A percentile compares a stretch with the other conserved stretches of the same genome.
phyloP scores from a whole-genome alignment of 2,329 filamentous ascomycete species.

The Scytalidium sp. region DNA sequence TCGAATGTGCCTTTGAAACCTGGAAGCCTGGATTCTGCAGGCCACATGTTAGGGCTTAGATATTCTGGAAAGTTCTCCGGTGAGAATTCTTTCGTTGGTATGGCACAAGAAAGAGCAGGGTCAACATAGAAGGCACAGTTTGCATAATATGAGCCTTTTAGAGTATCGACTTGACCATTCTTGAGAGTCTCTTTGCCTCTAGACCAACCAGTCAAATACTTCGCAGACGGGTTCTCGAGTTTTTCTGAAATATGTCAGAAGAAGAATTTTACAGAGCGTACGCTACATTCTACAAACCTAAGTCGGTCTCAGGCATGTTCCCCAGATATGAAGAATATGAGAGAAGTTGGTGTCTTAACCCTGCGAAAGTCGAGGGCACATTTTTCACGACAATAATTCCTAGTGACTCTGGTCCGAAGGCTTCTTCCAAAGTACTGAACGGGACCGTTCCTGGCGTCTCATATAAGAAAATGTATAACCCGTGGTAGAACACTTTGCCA shows the following conservation, averaged over 20 bases:
- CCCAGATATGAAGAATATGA: slow-evolving; percentile 89
- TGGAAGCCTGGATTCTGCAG: slow-evolving; percentile 62
- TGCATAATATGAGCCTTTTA: slow-evolving; percentile 82
- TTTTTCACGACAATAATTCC: slow-evolving; percentile 94
- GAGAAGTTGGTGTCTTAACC: slow-evolving; percentile 70
- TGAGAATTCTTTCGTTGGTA: slow-evolving; percentile 56
- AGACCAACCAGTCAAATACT: slow-evolving; percentile 73
- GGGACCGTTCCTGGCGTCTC: slow-evolving; percentile 67
- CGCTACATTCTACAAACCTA: slow-evolving; percentile 50
- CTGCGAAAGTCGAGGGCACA: slow-evolving; percentile 67
- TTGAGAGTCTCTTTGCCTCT: slow-evolving; percentile 79
- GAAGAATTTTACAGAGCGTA: neutral
- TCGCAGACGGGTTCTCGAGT: slow-evolving; percentile 57
- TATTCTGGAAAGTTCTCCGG: slow-evolving; percentile 77
- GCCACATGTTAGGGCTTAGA: slow-evolving; percentile 89
- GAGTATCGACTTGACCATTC: slow-evolving; percentile 72
- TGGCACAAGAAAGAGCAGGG: slow-evolving; percentile 56
- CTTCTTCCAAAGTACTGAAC: slow-evolving; percentile 67
- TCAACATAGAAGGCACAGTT: slow-evolving; percentile 79
- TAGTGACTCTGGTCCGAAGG: slow-evolving; percentile 86
- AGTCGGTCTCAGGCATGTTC: slow-evolving; percentile 67
- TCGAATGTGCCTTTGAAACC: slow-evolving; percentile 74
- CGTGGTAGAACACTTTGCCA: slow-evolving; percentile 5
- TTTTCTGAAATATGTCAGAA: slow-evolving; percentile 37
- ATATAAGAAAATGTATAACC: no score